These are phyloP conservation scores for Cordia subcordata DNA, from an alignment of 257 asterid genomes.

Conservation along the genomic window DNA sequence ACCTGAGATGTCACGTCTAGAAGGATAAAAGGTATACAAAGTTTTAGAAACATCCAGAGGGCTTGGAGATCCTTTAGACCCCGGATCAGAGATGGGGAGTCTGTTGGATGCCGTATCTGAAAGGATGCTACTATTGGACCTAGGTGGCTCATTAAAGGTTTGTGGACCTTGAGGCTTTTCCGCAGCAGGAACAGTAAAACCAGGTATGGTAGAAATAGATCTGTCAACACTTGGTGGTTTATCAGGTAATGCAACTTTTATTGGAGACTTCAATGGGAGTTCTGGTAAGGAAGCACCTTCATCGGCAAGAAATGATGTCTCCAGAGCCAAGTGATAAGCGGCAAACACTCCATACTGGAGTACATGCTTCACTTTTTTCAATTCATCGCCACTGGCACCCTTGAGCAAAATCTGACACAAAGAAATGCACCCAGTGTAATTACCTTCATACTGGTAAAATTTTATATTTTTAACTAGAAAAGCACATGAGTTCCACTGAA, in stretches of 20 bases:
- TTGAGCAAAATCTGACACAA: constrained; percentile 60
- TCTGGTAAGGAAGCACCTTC: constrained; percentile 79
- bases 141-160: constrained; percentile 17
- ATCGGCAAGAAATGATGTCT: constrained; percentile 78
- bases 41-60: constrained; percentile 15
- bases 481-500: too few relatives aligned
- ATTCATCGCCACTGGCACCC: constrained; percentile 77
- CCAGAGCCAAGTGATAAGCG: constrained; percentile 78
- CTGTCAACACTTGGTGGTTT: constrained; percentile 45
- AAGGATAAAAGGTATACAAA: constrained; percentile 15
- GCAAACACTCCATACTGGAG: constrained; percentile 71
- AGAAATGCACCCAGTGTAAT: constrained; percentile 5
- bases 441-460: neutral
- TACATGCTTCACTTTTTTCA: constrained; percentile 67
- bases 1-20: constrained; percentile 19
- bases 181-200: constrained; percentile 26
- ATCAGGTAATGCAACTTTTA: constrained; percentile 60
- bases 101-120: constrained; percentile 19
- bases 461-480: neutral
- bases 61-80: constrained; percentile 22
- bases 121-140: constrained; percentile 24
- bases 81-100: constrained; percentile 22
- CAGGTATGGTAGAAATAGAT: constrained; percentile 57
- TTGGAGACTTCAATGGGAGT: constrained; percentile 56
- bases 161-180: constrained; percentile 23